Evolutionary conservation across 75 land plant species (phyloP).

Genomic region (Pinus tabuliformis): DNA sequence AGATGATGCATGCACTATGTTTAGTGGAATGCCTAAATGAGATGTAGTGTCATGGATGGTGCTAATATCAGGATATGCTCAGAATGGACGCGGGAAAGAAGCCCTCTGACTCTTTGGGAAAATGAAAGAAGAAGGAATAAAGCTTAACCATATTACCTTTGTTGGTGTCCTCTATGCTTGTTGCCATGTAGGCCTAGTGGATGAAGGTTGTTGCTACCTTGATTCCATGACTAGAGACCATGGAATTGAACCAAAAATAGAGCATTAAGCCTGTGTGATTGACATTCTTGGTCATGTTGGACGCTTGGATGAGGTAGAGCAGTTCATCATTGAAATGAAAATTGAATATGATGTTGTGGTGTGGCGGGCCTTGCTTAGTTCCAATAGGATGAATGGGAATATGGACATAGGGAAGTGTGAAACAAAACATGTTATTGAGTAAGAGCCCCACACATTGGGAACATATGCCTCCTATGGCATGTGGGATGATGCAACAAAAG

Average conservation of each 20-base stretch:
- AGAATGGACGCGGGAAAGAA: slow-evolving; percentile 6
- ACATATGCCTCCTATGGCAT: slow-evolving; percentile 38
- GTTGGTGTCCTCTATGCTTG: slow-evolving; percentile 4
- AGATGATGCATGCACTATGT: slow-evolving; percentile 48
- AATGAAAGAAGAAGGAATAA: slow-evolving; percentile 4
- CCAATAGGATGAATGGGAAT: slow-evolving; percentile 6
- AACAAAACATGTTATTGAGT: neutral
- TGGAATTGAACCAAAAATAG: slow-evolving; percentile 1
- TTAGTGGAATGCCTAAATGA: slow-evolving; percentile 3
- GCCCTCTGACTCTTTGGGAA: neutral
- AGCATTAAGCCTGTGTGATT: slow-evolving; percentile 5
- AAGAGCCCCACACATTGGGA: neutral
- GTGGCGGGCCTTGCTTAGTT: slow-evolving; percentile 8
- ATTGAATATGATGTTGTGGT: neutral
- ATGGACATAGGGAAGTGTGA: neutral
- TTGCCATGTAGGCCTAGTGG: slow-evolving; percentile 6
- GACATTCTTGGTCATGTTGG: slow-evolving; percentile 6
- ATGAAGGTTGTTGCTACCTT: neutral
- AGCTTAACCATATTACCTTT: neutral
- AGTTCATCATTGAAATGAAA: neutral
- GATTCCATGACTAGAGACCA: slow-evolving; percentile 2
- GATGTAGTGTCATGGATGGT: slow-evolving; percentile 7
- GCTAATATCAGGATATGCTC: slow-evolving; percentile 5
- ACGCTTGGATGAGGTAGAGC: neutral
- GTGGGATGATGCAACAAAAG: slow-evolving; percentile 37